Evolutionary conservation across 768 basidiomycete genomes (phyloP).

Genomic region (Suillus luteus): DNA sequence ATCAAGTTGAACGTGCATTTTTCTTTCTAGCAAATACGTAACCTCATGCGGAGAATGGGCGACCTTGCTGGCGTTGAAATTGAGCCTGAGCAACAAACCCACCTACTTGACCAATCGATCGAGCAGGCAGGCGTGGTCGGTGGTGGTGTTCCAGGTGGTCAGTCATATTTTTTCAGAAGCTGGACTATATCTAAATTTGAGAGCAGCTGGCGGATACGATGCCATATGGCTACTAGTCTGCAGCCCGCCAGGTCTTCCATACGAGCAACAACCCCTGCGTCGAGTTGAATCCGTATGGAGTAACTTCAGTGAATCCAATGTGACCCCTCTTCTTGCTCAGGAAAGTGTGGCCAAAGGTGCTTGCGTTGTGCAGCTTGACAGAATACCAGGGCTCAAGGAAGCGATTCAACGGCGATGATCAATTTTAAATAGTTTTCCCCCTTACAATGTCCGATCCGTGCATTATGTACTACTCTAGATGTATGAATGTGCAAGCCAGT

Average conservation of each 20-base stretch:
- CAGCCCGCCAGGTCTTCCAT: slow-evolving; percentile 51
- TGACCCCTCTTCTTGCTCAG: slow-evolving; percentile 70
- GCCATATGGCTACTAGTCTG: slow-evolving; percentile 92
- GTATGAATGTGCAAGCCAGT: slow-evolving; percentile 23
- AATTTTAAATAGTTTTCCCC: background rate
- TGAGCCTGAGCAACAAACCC: slow-evolving; percentile 87
- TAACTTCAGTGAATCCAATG: slow-evolving; percentile 57
- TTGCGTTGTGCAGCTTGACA: slow-evolving; percentile 59
- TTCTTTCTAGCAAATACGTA: slow-evolving; percentile 63
- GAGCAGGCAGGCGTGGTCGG: slow-evolving; percentile 84
- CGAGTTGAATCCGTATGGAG: slow-evolving; percentile 73
- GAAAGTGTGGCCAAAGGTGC: slow-evolving; percentile 72
- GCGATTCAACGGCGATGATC: slow-evolving; percentile 33
- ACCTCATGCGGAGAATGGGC: slow-evolving; percentile 86
- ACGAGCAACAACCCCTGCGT: slow-evolving; percentile 47
- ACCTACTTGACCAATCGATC: slow-evolving; percentile 76
- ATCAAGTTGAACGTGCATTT: background rate
- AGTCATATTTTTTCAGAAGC: slow-evolving; percentile 26
- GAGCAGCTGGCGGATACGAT: slow-evolving; percentile 93
- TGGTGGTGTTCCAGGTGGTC: slow-evolving; percentile 96
- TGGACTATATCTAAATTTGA: slow-evolving; percentile 11
- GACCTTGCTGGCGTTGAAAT: slow-evolving; percentile 72
- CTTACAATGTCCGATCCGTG: background rate
- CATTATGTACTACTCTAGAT: slow-evolving; percentile 13
- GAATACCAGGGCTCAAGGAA: slow-evolving; percentile 55